These are phyloP conservation scores for Papiliotrema terrestris DNA, from an alignment of 1,284 basidiomycete genomes.

Conservation along the genomic window DNA sequence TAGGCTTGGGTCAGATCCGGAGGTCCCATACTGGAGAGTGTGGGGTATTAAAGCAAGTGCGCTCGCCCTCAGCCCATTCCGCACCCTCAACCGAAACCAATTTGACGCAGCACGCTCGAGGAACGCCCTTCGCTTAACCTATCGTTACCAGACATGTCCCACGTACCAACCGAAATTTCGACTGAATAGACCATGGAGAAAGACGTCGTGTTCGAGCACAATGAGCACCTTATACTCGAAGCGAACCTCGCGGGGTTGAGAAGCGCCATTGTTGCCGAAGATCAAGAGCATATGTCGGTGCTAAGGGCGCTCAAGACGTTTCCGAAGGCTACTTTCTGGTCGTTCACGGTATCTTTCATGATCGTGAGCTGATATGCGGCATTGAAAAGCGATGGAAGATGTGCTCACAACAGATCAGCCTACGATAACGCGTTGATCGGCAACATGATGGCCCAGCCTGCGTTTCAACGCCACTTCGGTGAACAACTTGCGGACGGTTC, in stretches of 20 bases:
- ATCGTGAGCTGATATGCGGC: neutral
- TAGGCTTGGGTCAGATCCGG: too few species aligned
- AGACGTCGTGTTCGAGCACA: too few species aligned
- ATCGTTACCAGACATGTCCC: too few species aligned
- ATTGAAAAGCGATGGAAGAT: neutral
- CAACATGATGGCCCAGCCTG: neutral
- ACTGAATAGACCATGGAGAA: too few species aligned
- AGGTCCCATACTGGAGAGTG: too few species aligned
- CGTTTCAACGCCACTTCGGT: constrained; percentile 1
- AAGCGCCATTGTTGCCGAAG: neutral
- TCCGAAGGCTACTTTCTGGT: neutral
- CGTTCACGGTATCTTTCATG: neutral
- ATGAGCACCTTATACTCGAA: neutral
- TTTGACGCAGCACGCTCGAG: too few species aligned
- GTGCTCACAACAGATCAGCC: neutral
- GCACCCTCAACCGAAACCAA: too few species aligned
- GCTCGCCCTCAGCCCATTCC: too few species aligned
- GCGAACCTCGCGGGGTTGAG: neutral
- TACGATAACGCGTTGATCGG: constrained; percentile 2
- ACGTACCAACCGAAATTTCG: too few species aligned
- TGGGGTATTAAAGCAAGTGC: too few species aligned
- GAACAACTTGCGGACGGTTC: neutral
- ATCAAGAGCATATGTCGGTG: neutral
- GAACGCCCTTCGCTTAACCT: too few species aligned
- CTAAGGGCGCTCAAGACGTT: neutral